A percentile compares a stretch with the other conserved stretches of the same genome.
Evolutionary conservation across 345 rosid species (phyloP).

Genomic region (Sonneratia alba): DNA sequence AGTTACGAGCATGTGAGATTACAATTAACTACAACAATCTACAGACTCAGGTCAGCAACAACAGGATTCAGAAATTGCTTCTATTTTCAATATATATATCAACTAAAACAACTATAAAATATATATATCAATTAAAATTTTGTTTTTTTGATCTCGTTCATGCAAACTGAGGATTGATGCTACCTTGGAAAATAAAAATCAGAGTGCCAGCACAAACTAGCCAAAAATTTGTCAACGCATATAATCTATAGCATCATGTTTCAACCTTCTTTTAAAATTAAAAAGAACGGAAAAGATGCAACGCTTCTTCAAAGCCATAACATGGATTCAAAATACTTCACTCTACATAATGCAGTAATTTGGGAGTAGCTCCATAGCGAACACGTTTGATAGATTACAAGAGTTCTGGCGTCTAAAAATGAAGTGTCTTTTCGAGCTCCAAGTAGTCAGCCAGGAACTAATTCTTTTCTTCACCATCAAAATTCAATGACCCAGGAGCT

Average conservation of each 20-base stretch:
- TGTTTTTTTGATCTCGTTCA: not conserved
- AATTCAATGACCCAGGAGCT: not conserved
- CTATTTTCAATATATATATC: not conserved
- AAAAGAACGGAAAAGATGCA: no score
- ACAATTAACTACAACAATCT: not conserved
- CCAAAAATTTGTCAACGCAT: not conserved
- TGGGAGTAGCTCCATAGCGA: not conserved
- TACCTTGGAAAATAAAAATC: not conserved
- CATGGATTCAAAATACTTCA: no score
- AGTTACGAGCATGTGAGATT: constrained; percentile 34
- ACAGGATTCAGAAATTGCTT: not conserved
- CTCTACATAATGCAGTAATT: not conserved
- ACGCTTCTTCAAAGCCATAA: no score
- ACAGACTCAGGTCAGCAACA: not conserved
- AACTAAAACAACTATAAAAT: not conserved
- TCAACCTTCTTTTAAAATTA: no score
- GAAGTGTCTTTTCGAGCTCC: not conserved
- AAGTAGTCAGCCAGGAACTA: not conserved
- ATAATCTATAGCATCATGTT: not conserved
- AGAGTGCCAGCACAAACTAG: not conserved
- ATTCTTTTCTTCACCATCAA: not conserved
- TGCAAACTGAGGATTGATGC: not conserved
- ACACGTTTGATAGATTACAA: not conserved
- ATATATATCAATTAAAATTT: not conserved
- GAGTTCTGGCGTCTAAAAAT: not conserved